These are phyloP conservation scores for Pichia nanzhaoensis DNA, from an alignment of 805 yeast species.

Conservation along the genomic window DNA sequence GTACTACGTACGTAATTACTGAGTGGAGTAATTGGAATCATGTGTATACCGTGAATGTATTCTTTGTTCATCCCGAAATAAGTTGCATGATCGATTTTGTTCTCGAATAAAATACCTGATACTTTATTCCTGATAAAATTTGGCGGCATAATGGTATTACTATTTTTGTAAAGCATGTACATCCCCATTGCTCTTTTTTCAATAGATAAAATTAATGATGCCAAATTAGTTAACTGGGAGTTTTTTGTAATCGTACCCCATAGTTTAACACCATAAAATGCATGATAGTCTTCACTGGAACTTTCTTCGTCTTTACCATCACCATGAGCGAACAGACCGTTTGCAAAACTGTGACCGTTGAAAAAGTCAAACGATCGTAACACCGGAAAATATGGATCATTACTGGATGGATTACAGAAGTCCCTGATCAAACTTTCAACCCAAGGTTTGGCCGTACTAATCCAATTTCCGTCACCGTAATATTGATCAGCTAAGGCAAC, in stretches of 20 bases:
- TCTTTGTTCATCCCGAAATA: constrained; percentile 57
- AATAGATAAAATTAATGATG: constrained; percentile 52
- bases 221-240: constrained; percentile 44
- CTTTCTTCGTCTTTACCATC: constrained; percentile 73
- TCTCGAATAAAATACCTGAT: constrained; percentile 64
- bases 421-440: constrained; percentile 59
- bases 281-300: constrained; percentile 64
- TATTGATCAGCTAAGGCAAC: constrained; percentile 58
- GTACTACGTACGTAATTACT: constrained; percentile 51
- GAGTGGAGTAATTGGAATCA: constrained; percentile 64
- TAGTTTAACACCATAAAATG: constrained; percentile 59
- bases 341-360: constrained; percentile 71
- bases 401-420: constrained; percentile 52
- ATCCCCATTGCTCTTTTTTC: constrained; percentile 47
- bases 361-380: constrained; percentile 65
- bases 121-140: constrained; percentile 52
- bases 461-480: constrained; percentile 47
- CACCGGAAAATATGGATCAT: constrained; percentile 54
- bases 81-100: constrained; percentile 66
- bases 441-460: constrained; percentile 42
- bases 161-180: constrained; percentile 45
- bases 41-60: constrained; percentile 73
- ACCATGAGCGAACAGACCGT: constrained; percentile 53
- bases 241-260: constrained; percentile 62
- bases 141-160: constrained; percentile 45